phyloP scores from a whole-genome alignment of 768 basidiomycete species.

The Lactarius akahatsu region DNA sequence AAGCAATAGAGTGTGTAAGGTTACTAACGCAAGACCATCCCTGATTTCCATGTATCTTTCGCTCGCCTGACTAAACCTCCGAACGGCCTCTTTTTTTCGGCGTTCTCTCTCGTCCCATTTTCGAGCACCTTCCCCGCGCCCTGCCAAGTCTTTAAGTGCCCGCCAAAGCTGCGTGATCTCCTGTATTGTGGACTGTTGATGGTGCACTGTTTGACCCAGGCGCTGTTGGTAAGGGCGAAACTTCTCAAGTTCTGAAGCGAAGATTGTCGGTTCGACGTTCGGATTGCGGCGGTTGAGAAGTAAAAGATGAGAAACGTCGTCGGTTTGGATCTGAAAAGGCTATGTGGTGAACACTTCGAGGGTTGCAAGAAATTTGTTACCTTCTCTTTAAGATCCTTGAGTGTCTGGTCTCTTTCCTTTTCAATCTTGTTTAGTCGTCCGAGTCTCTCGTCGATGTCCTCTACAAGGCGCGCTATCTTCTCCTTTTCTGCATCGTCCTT shows the following conservation, averaged over 20 bases:
- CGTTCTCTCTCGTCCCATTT: slow-evolving; percentile 84
- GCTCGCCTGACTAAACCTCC: slow-evolving; percentile 69
- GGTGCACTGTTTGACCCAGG: slow-evolving; percentile 70
- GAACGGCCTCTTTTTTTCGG: slow-evolving; percentile 69
- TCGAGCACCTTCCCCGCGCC: slow-evolving; percentile 71
- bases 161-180: slow-evolving; percentile 78
- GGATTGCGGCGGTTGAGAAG: slow-evolving; percentile 86
- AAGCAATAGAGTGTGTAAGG: slow-evolving; percentile 19
- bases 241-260: slow-evolving; percentile 93
- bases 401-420: slow-evolving; percentile 77
- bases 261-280: slow-evolving; percentile 81
- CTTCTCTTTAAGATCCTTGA: slow-evolving; percentile 97
- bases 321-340: slow-evolving; percentile 73
- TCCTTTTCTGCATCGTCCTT: slow-evolving; percentile 66
- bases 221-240: slow-evolving; percentile 90
- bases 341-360: slow-evolving; percentile 7
- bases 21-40: slow-evolving; percentile 75
- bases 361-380: slow-evolving; percentile 39
- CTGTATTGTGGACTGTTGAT: slow-evolving; percentile 70
- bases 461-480: slow-evolving; percentile 64
- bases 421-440: slow-evolving; percentile 79
- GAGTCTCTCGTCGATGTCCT: slow-evolving; percentile 76
- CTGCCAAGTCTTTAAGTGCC: slow-evolving; percentile 65
- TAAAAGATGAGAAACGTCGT: slow-evolving; percentile 94
- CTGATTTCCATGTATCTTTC: slow-evolving; percentile 86